Evolutionary conservation across 2,329 filamentous ascomycete species (phyloP).

Genomic region (Aaosphaeria arxii): DNA sequence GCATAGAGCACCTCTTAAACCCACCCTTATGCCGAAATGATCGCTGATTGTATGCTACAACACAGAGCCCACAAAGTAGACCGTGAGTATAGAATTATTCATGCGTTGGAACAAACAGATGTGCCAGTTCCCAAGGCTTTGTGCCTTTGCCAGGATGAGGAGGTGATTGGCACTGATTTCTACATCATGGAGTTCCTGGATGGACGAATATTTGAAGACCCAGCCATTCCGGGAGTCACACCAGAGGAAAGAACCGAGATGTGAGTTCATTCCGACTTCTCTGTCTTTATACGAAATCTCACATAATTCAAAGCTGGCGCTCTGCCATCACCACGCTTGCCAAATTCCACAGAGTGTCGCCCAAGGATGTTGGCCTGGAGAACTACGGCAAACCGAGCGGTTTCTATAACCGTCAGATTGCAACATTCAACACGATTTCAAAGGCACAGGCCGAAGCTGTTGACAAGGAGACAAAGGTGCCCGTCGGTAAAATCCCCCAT

Average conservation of each 20-base stretch:
- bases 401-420: constrained; percentile 84
- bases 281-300: not conserved
- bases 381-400: constrained; percentile 69
- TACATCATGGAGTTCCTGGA: constrained; percentile 97
- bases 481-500: constrained; percentile 80
- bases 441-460: constrained; percentile 70
- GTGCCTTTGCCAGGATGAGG: constrained; percentile 79
- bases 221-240: constrained; percentile 70
- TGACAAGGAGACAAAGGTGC: constrained; percentile 72
- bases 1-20: not conserved
- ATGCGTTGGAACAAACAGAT: constrained; percentile 73
- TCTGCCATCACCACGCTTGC: constrained; percentile 81
- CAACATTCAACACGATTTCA: constrained; percentile 77
- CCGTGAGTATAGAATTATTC: constrained; percentile 88
- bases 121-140: constrained; percentile 84
- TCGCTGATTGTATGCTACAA: no score
- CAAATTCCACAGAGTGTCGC: constrained; percentile 74
- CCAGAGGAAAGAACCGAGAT: constrained; percentile 69
- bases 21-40: constrained; percentile 54
- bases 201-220: constrained; percentile 90
- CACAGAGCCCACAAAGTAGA: constrained; percentile 81
- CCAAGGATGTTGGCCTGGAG: constrained; percentile 64
- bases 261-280: constrained; percentile 39
- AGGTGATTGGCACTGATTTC: constrained; percentile 83
- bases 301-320: constrained; percentile 60